Percentiles rank a stretch among this genome's conserved stretches.
Evolutionary conservation across 2,329 filamentous ascomycete species (phyloP).

Genomic region (Xylaria hypoxylon): DNA sequence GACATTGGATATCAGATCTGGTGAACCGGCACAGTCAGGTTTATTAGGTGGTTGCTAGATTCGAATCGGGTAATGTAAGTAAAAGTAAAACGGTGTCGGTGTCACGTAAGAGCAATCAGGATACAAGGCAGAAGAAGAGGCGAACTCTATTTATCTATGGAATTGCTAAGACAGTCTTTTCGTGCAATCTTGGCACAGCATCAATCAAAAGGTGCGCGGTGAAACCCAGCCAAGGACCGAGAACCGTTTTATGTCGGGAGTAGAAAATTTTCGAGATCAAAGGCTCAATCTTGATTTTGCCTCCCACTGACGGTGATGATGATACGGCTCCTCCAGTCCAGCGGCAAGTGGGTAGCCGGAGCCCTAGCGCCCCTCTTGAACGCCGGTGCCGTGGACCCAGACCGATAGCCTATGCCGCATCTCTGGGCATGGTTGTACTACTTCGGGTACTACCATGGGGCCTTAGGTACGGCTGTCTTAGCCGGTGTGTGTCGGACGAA

Average conservation of each 20-base stretch:
- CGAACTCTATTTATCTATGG: constrained; percentile 32
- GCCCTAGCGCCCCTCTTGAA: background rate
- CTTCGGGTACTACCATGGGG: constrained; percentile 2
- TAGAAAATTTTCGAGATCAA: constrained; percentile 17
- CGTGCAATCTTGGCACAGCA: background rate
- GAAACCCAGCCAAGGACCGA: constrained; percentile 26
- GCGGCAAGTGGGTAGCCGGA: constrained; percentile 34
- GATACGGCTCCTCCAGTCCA: constrained; percentile 34
- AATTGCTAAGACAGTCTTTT: constrained; percentile 7
- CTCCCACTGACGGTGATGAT: constrained; percentile 13
- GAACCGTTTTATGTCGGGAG: constrained; percentile 29
- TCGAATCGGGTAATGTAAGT: background rate
- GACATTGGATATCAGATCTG: constrained; percentile 16
- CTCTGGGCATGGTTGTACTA: constrained; percentile 1
- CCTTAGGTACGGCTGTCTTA: constrained; percentile 15
- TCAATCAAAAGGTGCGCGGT: background rate
- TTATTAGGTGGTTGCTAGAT: background rate
- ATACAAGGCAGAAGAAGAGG: background rate
- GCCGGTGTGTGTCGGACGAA: constrained; percentile 6
- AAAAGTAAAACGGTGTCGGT: background rate
- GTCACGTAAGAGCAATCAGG: constrained; percentile 2
- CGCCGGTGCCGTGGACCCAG: constrained; percentile 33
- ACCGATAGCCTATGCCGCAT: constrained; percentile 39
- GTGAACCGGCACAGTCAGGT: background rate
- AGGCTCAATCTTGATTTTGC: constrained; percentile 18